These are phyloP conservation scores for Acer campestre DNA, from an alignment of 345 rosid species.

Conservation along the genomic window DNA sequence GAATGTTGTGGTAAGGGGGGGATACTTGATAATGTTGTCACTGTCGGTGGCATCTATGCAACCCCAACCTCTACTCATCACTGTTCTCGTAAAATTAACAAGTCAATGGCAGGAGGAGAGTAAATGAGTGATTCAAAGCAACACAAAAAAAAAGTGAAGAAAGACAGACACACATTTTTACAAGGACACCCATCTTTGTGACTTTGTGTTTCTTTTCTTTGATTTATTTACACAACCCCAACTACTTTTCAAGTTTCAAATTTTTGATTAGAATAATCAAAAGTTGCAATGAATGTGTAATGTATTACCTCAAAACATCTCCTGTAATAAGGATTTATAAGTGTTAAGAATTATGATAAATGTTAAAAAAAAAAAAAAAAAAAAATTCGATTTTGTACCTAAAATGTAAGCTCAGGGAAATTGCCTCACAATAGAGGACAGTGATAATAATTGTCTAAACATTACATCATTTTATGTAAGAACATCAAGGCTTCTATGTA, in stretches of 20 bases:
- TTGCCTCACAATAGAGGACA: neutral
- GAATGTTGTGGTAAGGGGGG: slow-evolving; percentile 20
- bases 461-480: slow-evolving; percentile 4
- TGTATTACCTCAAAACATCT: neutral
- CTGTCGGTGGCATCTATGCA: slow-evolving; percentile 29
- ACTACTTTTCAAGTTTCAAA: neutral
- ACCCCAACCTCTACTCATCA: slow-evolving; percentile 29
- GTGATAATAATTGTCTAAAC: neutral
- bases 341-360: neutral
- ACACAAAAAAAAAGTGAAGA: neutral
- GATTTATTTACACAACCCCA: neutral
- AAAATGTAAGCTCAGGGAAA: neutral
- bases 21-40: slow-evolving; percentile 22
- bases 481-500: neutral
- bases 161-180: too few relatives aligned
- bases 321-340: neutral
- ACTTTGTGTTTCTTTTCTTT: neutral
- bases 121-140: neutral
- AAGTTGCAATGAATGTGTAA: neutral
- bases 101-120: neutral
- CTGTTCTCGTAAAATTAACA: neutral
- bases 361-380: neutral
- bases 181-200: neutral
- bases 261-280: too few relatives aligned
- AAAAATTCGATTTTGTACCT: neutral